These are phyloP conservation scores for Coemansia sp. DNA, from an alignment of 192 early-diverging fungal genomes.

Conservation along the genomic window DNA sequence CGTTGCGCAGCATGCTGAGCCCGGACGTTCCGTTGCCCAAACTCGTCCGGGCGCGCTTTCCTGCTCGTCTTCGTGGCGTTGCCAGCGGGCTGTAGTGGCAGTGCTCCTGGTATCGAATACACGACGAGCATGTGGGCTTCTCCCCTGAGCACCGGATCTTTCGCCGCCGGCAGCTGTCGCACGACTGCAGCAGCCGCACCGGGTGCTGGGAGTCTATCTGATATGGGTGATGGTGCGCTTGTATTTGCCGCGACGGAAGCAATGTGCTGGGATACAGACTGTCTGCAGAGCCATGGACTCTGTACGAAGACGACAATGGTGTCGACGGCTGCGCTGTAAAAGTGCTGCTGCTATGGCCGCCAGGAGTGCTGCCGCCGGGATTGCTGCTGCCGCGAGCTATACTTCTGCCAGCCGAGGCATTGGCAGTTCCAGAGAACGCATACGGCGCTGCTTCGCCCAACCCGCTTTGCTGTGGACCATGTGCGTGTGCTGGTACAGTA, in stretches of 20 bases:
- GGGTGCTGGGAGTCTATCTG: conserved; percentile 1
- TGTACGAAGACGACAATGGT: neutral
- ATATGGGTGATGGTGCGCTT: conserved; percentile 13
- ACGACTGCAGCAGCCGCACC: conserved; percentile 51
- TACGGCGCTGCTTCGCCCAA: neutral
- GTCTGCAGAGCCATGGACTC: neutral
- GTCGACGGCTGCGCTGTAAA: neutral
- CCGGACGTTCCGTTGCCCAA: neutral
- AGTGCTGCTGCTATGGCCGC: conserved; percentile 12
- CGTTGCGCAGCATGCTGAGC: neutral
- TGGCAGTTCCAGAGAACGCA: neutral
- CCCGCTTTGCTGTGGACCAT: neutral
- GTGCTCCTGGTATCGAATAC: conserved; percentile 42
- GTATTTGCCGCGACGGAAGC: conserved; percentile 26
- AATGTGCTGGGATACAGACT: conserved; percentile 32
- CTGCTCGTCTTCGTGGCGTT: conserved; percentile 38
- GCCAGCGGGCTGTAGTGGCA: conserved; percentile 57
- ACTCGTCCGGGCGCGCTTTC: conserved; percentile 15
- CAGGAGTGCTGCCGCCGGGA: neutral
- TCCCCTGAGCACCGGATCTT: conserved; percentile 55
- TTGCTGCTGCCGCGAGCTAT: neutral
- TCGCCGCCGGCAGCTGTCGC: conserved; percentile 52
- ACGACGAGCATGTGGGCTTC: conserved; percentile 53
- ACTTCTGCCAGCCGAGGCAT: neutral
- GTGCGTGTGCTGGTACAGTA: neutral